Base-by-base conservation (phyloP, 257 asterid species). In the Rhazya stricta region DNA sequence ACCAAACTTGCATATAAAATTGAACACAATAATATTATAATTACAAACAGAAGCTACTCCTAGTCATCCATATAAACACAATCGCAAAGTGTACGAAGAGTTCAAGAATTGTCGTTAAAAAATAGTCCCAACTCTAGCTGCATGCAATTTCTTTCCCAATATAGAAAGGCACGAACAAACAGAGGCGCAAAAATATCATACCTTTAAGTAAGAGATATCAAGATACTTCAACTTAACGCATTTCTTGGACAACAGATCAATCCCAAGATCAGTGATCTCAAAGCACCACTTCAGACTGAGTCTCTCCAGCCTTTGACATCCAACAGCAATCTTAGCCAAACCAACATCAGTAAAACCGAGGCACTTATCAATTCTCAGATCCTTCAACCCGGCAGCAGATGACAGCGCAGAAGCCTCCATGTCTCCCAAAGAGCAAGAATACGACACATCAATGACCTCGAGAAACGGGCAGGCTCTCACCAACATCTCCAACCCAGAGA, bases 201-300 rank as follows among this genome's bases (percentile, higher is more conserved):
- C 93, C 91, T 88, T 90, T 9, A 84, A 73, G 78, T 85, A 89
- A 9, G 95, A 91, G 71, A 89, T 79, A 66, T 91, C 93, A 4
- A 91, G 86, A 27, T 74, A 85, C 73, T 80, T 91, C 79, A 91
- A 65, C 12, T 25, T 71, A 30, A 51, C 48, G 56, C 88, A 91
- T 84, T 87, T 91, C 76, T 85, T 86, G 61, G 87, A 83, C 50
- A 91, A 74, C 71, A 91, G 84, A 53, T 84, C 77, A 69, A 91
- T 74, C 39, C 95, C 96, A 69, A 89, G 74, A 79, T 91, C 95
- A 65, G 84, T 89, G 1, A 91, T 78, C 66, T 81, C 87, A 69
- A 87, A 80, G 80, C 95, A 89, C 96, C 96, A 91, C 51, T 80
- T 89, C 67, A 91, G 76, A 67, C 88, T 82, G 19, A 91, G 88